Evolutionary conservation across 2,329 filamentous ascomycete genomes (phyloP).

Genomic region (Zarea fungicola): DNA sequence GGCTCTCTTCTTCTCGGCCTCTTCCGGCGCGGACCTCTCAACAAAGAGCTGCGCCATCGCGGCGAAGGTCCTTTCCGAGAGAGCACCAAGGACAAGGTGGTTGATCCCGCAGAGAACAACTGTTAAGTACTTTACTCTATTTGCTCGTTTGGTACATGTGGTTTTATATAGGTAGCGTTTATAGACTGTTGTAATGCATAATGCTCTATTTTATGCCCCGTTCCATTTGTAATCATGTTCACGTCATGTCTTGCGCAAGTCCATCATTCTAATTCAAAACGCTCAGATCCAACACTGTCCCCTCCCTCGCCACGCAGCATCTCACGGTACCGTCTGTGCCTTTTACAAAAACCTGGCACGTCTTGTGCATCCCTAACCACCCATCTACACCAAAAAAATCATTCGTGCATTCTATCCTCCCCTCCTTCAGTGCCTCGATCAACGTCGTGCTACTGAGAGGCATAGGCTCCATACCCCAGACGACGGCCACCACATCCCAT

Average conservation of each 20-base stretch:
- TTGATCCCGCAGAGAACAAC: background rate
- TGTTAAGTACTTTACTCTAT: background rate
- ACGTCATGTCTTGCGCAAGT: no score
- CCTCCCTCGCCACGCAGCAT: background rate
- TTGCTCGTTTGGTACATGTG: no score
- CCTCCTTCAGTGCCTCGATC: background rate
- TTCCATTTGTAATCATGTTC: no score
- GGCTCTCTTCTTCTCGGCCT: slow-evolving; percentile 1
- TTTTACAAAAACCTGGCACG: background rate
- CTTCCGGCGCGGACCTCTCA: background rate
- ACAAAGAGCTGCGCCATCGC: slow-evolving; percentile 8
- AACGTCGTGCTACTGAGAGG: background rate
- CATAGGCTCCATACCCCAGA: background rate
- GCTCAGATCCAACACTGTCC: background rate
- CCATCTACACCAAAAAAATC: background rate
- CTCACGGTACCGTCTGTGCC: background rate
- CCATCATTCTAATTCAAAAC: background rate
- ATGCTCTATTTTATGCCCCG: no score
- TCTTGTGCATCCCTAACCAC: background rate
- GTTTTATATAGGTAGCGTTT: no score
- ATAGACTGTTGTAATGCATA: background rate
- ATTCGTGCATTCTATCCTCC: background rate
- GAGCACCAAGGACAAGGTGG: background rate
- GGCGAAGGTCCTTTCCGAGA: background rate
- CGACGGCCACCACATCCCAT: background rate